phyloP scores from a whole-genome alignment of 2,329 filamentous ascomycete species.

The Moelleriella libera region DNA sequence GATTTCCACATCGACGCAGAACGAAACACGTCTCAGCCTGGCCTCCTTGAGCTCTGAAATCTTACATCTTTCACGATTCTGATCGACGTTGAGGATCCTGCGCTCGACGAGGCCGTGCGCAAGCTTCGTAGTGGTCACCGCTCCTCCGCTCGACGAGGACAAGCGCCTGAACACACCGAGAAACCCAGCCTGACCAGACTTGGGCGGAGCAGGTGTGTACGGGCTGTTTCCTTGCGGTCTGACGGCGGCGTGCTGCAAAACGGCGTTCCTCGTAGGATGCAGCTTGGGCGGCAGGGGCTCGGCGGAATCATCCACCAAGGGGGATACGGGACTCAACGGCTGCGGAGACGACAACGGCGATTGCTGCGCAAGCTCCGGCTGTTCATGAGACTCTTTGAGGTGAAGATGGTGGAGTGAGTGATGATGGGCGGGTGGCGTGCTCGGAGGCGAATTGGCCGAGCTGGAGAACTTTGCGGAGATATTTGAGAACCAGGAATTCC shows the following conservation, averaged over 20 bases:
- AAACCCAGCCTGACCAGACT: slow-evolving; percentile 53
- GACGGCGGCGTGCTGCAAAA: slow-evolving; percentile 39
- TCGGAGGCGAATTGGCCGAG: slow-evolving; percentile 21
- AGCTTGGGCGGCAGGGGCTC: slow-evolving; percentile 34
- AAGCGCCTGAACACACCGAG: slow-evolving; percentile 71
- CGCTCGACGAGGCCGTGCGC: slow-evolving; percentile 63
- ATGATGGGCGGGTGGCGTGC: slow-evolving; percentile 12
- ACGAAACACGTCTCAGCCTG: slow-evolving; percentile 78
- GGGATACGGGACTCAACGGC: slow-evolving; percentile 10
- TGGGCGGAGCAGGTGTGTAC: slow-evolving; percentile 64
- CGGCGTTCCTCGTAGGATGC: slow-evolving; percentile 39
- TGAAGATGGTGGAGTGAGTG: slow-evolving; percentile 5
- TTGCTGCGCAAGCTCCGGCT: neutral
- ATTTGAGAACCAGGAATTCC: slow-evolving; percentile 86
- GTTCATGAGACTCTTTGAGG: slow-evolving; percentile 6
- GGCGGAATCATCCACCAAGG: slow-evolving; percentile 8
- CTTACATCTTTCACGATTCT: slow-evolving; percentile 61
- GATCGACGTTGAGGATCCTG: slow-evolving; percentile 73
- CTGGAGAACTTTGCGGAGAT: slow-evolving; percentile 86
- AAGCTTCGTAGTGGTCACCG: slow-evolving; percentile 12
- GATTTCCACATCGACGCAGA: slow-evolving; percentile 95
- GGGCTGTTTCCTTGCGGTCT: slow-evolving; percentile 47
- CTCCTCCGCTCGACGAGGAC: slow-evolving; percentile 47
- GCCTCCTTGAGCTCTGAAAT: slow-evolving; percentile 66
- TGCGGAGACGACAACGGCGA: slow-evolving; percentile 1